phyloP scores from a whole-genome alignment of 106 monocot species.

The Cymbidium sinense region DNA sequence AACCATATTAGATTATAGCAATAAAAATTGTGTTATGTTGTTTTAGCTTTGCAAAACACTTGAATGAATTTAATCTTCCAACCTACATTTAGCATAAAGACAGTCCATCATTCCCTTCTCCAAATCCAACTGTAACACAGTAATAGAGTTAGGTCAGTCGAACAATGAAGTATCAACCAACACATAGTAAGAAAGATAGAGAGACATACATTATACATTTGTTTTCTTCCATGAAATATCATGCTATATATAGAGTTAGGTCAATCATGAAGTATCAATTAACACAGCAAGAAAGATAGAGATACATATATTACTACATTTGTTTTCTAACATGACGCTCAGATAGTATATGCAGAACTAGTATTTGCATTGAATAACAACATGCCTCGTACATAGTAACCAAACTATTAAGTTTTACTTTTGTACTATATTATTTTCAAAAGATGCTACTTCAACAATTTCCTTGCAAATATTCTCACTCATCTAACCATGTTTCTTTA shows the following conservation, averaged over 20 bases:
- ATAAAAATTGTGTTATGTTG: not conserved
- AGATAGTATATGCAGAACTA: not conserved
- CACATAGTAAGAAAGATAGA: not conserved
- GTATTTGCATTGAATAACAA: not conserved
- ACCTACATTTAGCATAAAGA: constrained; percentile 98
- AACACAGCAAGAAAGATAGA: not conserved
- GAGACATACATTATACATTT: not conserved
- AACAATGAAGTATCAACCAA: not conserved
- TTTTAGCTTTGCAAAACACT: not conserved
- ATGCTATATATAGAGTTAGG: not conserved
- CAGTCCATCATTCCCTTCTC: constrained; percentile 99
- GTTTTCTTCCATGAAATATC: not conserved
- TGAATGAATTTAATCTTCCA: not conserved
- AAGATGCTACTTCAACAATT: not conserved
- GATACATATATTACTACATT: not conserved
- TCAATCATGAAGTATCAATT: not conserved
- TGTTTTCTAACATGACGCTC: not conserved
- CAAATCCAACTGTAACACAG: constrained; percentile 68
- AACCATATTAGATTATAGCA: not conserved
- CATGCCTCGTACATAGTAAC: not conserved
- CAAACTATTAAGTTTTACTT: not conserved
- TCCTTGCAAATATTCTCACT: not conserved
- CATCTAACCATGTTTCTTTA: not conserved
- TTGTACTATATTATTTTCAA: not conserved
- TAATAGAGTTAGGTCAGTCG: not conserved